Evolutionary conservation across 805 yeast species (phyloP).

Genomic region (Tetrapisispora fleetii): DNA sequence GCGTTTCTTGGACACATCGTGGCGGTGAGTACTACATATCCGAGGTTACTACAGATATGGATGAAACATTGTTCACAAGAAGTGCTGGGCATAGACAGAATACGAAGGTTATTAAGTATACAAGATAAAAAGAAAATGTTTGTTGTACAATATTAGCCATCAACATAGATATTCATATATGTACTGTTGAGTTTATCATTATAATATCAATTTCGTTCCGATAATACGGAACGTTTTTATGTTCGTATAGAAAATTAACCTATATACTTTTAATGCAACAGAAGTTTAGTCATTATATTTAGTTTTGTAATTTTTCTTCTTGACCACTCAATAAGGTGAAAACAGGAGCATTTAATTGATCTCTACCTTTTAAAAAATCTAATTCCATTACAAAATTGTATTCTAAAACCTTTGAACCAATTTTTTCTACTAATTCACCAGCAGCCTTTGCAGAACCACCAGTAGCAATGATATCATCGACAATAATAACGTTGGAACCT

Average conservation of each 20-base stretch:
- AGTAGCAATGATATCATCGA: slow-evolving; percentile 96
- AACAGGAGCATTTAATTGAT: slow-evolving; percentile 74
- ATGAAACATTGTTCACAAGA: slow-evolving; percentile 22
- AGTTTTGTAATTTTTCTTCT: slow-evolving; percentile 35
- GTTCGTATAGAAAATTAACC: not conserved
- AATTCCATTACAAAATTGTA: slow-evolving; percentile 88
- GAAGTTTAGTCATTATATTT: not conserved
- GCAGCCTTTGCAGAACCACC: slow-evolving; percentile 97
- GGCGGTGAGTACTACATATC: slow-evolving; percentile 72
- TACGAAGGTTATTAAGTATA: slow-evolving; percentile 16
- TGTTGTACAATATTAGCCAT: too few species aligned
- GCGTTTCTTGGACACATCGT: slow-evolving; percentile 82
- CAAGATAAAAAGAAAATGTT: slow-evolving; percentile 11
- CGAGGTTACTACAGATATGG: slow-evolving; percentile 42
- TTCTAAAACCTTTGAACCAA: slow-evolving; percentile 66
- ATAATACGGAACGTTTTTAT: not conserved
- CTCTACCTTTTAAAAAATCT: slow-evolving; percentile 90
- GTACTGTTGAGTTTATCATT: not conserved
- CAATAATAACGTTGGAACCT: slow-evolving; percentile 74
- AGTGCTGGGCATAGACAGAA: slow-evolving; percentile 17
- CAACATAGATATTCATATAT: not conserved
- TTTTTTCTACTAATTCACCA: slow-evolving; percentile 63
- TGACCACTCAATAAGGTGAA: slow-evolving; percentile 85
- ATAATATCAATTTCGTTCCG: not conserved
- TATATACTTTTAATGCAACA: not conserved